Evolutionary conservation across 2,329 filamentous ascomycete species (phyloP).

Genomic region (Rhynchosporium agropyri): DNA sequence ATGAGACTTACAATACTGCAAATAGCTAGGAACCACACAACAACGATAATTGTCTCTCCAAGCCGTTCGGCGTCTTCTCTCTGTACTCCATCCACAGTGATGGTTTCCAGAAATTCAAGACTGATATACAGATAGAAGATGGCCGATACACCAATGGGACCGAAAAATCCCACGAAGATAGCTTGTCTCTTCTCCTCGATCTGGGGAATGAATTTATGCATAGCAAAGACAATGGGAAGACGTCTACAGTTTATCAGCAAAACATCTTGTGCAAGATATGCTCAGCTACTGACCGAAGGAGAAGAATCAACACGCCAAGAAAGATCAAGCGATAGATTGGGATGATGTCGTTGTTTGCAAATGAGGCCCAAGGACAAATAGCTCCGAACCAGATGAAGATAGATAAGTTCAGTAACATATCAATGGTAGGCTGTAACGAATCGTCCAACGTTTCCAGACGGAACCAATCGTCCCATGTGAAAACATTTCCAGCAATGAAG

Average conservation of each 20-base stretch:
- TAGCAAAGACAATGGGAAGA: conserved; percentile 72
- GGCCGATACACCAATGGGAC: conserved; percentile 86
- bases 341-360: conserved; percentile 68
- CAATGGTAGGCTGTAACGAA: conserved; percentile 89
- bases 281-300: conserved; percentile 56
- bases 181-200: conserved; percentile 76
- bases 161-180: conserved; percentile 88
- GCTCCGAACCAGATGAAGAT: conserved; percentile 93
- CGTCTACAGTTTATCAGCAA: conserved; percentile 46
- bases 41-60: conserved; percentile 66
- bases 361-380: conserved; percentile 77
- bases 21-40: conserved; percentile 85
- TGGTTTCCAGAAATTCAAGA: conserved; percentile 67
- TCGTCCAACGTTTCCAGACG: conserved; percentile 86
- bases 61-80: conserved; percentile 68
- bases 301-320: conserved; percentile 74
- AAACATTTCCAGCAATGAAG: conserved; percentile 88
- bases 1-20: conserved; percentile 72
- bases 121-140: conserved; percentile 88
- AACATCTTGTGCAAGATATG: neutral
- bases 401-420: conserved; percentile 83
- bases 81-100: conserved; percentile 61
- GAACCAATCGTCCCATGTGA: conserved; percentile 96
- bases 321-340: conserved; percentile 72
- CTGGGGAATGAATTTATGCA: conserved; percentile 78